A percentile compares a stretch with the other conserved stretches of the same genome.
Conservation (phyloP, 2,329 filamentous ascomycete species). For the Stemphylium beticola region DNA sequence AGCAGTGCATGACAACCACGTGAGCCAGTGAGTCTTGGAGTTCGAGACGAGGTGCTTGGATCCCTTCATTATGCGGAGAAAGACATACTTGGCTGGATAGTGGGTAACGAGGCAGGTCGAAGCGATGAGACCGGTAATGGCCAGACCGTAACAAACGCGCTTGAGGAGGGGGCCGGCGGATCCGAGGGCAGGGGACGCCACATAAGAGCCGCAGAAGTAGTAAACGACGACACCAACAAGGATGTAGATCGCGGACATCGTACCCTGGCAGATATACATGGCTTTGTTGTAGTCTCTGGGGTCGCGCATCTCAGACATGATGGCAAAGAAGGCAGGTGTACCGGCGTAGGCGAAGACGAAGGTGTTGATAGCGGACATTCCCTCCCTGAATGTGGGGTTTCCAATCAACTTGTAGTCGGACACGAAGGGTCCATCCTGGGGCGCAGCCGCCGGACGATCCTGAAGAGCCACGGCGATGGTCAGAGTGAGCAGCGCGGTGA, state of each 20-base stretch:
- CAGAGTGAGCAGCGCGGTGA: not conserved
- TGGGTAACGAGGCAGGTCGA: slow-evolving; percentile 4
- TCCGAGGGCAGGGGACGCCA: slow-evolving; percentile 68
- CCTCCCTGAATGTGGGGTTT: slow-evolving; percentile 8
- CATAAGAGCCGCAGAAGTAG: slow-evolving; percentile 64
- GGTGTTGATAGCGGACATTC: slow-evolving; percentile 11
- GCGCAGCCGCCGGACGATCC: slow-evolving; percentile 25
- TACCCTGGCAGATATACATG: slow-evolving; percentile 63
- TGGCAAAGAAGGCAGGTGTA: slow-evolving; percentile 50
- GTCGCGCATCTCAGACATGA: slow-evolving; percentile 67
- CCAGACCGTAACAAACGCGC: slow-evolving; percentile 60
- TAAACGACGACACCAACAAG: slow-evolving; percentile 71
- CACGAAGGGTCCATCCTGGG: slow-evolving; percentile 11
- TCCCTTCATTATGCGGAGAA: slow-evolving; percentile 71
- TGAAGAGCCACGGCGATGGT: slow-evolving; percentile 23
- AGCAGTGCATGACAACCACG: slow-evolving; percentile 7
- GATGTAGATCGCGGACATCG: slow-evolving; percentile 66
- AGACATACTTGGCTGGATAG: slow-evolving; percentile 33
- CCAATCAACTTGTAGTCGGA: slow-evolving; percentile 13
- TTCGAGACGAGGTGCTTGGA: slow-evolving; percentile 63
- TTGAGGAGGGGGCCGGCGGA: slow-evolving; percentile 62
- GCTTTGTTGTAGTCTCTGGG: slow-evolving; percentile 65
- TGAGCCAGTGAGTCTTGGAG: slow-evolving; percentile 7
- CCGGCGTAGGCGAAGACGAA: slow-evolving; percentile 11
- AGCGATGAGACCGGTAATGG: slow-evolving; percentile 38